phyloP scores from a whole-genome alignment of 768 basidiomycete species.

The Macrolepiota dolichaula region DNA sequence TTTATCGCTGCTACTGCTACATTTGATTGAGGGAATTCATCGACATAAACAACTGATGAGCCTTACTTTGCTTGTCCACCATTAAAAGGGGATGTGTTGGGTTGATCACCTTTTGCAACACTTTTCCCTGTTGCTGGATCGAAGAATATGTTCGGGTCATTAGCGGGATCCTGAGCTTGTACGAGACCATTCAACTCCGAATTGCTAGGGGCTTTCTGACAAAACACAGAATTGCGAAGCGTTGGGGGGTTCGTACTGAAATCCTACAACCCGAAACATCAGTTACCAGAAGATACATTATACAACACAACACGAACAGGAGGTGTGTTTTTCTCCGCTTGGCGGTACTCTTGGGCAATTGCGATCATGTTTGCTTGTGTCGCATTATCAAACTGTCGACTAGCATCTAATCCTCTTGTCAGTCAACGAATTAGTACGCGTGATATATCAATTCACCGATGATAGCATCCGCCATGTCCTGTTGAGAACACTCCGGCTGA shows the following conservation, averaged over 20 bases:
- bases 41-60: neutral
- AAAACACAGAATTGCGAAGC: slow-evolving; percentile 53
- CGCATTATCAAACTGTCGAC: slow-evolving; percentile 46
- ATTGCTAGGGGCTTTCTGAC: slow-evolving; percentile 50
- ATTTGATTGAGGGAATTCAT: neutral
- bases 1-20: too few relatives aligned
- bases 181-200: slow-evolving; percentile 44
- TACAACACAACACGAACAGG: slow-evolving; percentile 31
- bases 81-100: slow-evolving; percentile 47
- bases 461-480: slow-evolving; percentile 54
- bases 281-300: neutral
- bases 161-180: slow-evolving; percentile 50
- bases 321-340: slow-evolving; percentile 58
- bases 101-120: slow-evolving; percentile 43
- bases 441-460: slow-evolving; percentile 37
- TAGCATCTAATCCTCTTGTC: slow-evolving; percentile 34
- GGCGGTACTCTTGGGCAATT: slow-evolving; percentile 50
- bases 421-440: neutral
- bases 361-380: slow-evolving; percentile 51
- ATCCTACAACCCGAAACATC: slow-evolving; percentile 30
- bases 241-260: slow-evolving; percentile 50
- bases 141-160: slow-evolving; percentile 51
- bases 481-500: slow-evolving; percentile 52
- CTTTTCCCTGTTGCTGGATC: slow-evolving; percentile 37
- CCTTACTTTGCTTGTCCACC: slow-evolving; percentile 21